Evolutionary conservation across 2,329 filamentous ascomycete genomes (phyloP), one percentile per base, ranked within the genome.

Genomic region (Colletotrichum truncatum): DNA sequence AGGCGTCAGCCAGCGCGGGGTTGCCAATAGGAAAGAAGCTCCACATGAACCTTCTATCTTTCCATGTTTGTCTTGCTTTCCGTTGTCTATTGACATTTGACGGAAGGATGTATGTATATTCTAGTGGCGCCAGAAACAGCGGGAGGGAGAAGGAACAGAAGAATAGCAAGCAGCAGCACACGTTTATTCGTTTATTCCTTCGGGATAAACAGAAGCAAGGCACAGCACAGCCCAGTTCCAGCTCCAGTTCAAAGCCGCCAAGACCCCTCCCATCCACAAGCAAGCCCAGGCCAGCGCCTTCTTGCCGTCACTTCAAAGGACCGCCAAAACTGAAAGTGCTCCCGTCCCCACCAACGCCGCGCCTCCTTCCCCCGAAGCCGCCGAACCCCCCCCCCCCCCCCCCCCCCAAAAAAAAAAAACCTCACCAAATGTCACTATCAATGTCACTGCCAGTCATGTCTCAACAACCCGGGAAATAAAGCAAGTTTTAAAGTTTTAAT

Each of bases 351-450:
- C 59, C 18, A 46, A 46, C 48, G 45, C 53, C 60, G 54, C 54
- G 60, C 36, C 54, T 16, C n/a, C n/a, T n/a, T n/a, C n/a, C n/a
- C 45, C 60, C 59, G 59, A 58, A 56, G 46, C 43, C 60, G 18
- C 43, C 54, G 60, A 64, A 28, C 43, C n/a, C 11, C 38, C 30
- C n/a, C n/a, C n/a, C n/a, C n/a, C n/a, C n/a, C n/a, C n/a, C n/a
- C n/a, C n/a, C n/a, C n/a, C n/a, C n/a, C n/a, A n/a, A n/a, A n/a
- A n/a, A n/a, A 55, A 46, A 61, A 61, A 61, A 21, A 61, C 38
- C 49, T 61, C 57, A 55, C 16, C 25, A n/a, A n/a, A n/a, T n/a
- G n/a, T n/a, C n/a, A n/a, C n/a, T n/a, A n/a, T n/a, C n/a, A n/a
- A n/a, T n/a, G n/a, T n/a, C n/a, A n/a, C n/a, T n/a, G 14, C n/a